phyloP scores from a whole-genome alignment of 495 filamentous ascomycete species.

The Trichocladium antarcticum region DNA sequence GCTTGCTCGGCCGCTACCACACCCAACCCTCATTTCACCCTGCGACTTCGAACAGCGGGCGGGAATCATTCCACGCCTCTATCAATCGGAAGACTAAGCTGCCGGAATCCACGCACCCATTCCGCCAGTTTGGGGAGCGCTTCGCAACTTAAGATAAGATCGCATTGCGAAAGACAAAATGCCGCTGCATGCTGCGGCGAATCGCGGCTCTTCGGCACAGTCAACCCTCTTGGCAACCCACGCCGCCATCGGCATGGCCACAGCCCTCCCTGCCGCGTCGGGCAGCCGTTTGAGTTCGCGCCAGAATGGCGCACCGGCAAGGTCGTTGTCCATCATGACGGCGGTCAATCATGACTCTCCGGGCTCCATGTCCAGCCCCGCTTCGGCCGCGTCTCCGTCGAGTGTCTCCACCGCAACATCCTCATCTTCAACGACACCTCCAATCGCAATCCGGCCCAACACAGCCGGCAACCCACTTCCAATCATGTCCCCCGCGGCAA shows the following conservation, averaged over 20 bases:
- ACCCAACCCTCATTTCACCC: no score
- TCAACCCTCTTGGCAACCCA: not conserved
- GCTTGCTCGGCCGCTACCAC: no score
- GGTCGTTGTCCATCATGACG: constrained; percentile 12
- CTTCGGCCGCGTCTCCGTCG: constrained; percentile 20
- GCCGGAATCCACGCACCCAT: not conserved
- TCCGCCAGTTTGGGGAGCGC: no score
- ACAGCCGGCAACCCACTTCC: constrained; percentile 16
- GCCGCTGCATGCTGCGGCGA: constrained; percentile 7
- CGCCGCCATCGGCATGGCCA: constrained; percentile 10
- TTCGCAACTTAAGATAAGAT: not conserved
- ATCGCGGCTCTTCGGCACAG: not conserved
- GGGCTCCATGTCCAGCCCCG: constrained; percentile 19
- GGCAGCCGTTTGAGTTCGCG: not conserved
- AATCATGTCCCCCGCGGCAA: constrained; percentile 7
- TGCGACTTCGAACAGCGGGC: no score
- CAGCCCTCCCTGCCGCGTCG: not conserved
- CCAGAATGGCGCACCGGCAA: constrained; percentile 1
- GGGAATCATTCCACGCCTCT: no score
- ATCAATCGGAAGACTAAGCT: not conserved
- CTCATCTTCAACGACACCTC: constrained; percentile 15
- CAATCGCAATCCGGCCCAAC: constrained; percentile 22
- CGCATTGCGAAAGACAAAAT: constrained; percentile 7
- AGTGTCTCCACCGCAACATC: constrained; percentile 19
- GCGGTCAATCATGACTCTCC: constrained; percentile 8